These are phyloP conservation scores for Pyrenophora tritici-repentis DNA, from an alignment of 2,329 filamentous ascomycete species.

Conservation along the genomic window DNA sequence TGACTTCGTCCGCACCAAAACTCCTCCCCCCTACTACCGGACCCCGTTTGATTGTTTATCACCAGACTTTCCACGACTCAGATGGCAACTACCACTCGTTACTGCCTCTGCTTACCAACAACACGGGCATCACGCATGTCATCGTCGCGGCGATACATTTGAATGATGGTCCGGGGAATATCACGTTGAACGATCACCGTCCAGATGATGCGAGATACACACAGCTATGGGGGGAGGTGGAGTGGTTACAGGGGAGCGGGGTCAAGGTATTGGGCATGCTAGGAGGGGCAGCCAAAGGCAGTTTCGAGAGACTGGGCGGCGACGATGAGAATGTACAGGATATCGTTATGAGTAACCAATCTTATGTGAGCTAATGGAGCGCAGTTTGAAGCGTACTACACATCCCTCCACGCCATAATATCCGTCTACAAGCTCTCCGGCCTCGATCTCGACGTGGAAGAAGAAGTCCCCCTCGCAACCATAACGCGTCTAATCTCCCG, in stretches of 20 bases:
- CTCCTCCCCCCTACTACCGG: constrained; percentile 45
- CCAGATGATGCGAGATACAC: constrained; percentile 70
- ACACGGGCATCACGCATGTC: constrained; percentile 74
- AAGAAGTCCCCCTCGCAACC: constrained; percentile 70
- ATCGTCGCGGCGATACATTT: constrained; percentile 87
- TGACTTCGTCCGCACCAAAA: constrained; percentile 37
- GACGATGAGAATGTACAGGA: constrained; percentile 38
- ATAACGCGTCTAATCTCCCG: constrained; percentile 59
- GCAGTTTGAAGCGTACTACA: constrained; percentile 75
- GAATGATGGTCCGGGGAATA: constrained; percentile 67
- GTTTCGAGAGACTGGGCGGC: constrained; percentile 59
- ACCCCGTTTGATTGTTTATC: constrained; percentile 61
- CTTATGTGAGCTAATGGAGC: background rate
- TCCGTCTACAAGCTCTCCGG: constrained; percentile 55
- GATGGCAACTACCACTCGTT: constrained; percentile 63
- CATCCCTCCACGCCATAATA: constrained; percentile 69
- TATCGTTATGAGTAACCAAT: background rate
- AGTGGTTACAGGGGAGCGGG: constrained; percentile 71
- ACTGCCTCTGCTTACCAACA: constrained; percentile 63
- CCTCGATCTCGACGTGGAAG: constrained; percentile 61
- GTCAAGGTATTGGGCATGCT: constrained; percentile 86
- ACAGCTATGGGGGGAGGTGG: constrained; percentile 78
- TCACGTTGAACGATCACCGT: constrained; percentile 80
- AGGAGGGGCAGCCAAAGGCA: constrained; percentile 80
- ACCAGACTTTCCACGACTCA: constrained; percentile 66